Base-by-base conservation (phyloP, 345 rosid species). In the Linum tenue region DNA sequence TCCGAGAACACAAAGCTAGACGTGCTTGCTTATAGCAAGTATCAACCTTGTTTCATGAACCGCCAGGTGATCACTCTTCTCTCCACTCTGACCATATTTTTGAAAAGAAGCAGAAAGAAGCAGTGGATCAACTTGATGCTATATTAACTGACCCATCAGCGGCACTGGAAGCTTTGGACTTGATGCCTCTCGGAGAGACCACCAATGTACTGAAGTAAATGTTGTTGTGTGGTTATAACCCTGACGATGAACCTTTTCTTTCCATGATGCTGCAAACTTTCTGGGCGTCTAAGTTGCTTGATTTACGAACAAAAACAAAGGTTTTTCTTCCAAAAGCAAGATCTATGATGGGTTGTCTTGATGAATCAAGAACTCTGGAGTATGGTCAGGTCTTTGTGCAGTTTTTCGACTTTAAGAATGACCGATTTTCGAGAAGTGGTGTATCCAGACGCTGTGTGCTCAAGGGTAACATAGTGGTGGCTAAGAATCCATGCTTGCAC, bases 201-300 rank as follows among this genome's bases (percentile, higher is more conserved):
- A 67, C 87, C 5, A 79, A 80, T 5, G 58, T 89, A 55, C 82
- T 89, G 64, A 86, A 78, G 76, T 86, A 81, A 70, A 72, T 92
- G 79, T 80, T 92, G n/a, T 50, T 55, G 62, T 87, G 88, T 66
- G 96, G 91, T 56, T 92, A 87, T 57, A 72, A 51, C 70, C 95
- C 98, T 5, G 82, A 84, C 67, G 72, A 72, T 0, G 98, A 92
- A 69, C 98, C 96, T 2, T 89, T 80, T 76, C 92, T 92, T 43
- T 83, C 89, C 3, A 92, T 89, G 98, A 92, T 92, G 89, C 83
- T 92, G 70, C 91, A 78, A 73, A 87, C 82, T 5, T 84, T 92
- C 73, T 82, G 89, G 37, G 92, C 86, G 0, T 79, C 91, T 2
- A 92, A 84, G 80, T 71, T 89, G 77, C 71, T 80, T 55, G 90